Evolutionary conservation across 2,329 filamentous ascomycete genomes (phyloP).

Genomic region (Helicocarpus griseus): DNA sequence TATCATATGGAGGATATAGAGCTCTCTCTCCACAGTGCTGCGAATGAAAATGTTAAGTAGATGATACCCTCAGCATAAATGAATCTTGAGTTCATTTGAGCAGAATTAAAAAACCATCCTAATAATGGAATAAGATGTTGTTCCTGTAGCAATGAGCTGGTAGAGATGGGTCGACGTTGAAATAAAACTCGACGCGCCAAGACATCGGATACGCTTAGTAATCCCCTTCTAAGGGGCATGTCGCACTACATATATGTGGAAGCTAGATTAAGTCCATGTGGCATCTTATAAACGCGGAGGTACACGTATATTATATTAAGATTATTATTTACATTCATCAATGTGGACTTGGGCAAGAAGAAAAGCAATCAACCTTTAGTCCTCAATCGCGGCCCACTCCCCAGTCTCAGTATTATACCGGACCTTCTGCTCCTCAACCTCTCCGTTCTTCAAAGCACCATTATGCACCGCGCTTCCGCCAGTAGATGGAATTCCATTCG

Average conservation of each 20-base stretch:
- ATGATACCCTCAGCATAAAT: too few species aligned
- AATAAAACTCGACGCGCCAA: background rate
- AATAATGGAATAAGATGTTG: background rate
- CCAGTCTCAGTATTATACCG: constrained; percentile 26
- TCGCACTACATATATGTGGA: background rate
- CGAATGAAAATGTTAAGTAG: too few species aligned
- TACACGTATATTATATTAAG: background rate
- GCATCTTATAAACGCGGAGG: background rate
- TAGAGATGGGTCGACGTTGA: background rate
- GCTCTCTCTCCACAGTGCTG: too few species aligned
- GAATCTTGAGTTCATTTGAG: too few species aligned
- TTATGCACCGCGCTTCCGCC: constrained; percentile 37
- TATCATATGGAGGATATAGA: too few species aligned
- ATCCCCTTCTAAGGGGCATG: background rate
- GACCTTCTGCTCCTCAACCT: constrained; percentile 21
- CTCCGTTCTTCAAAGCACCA: constrained; percentile 2
- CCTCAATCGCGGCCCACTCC: constrained; percentile 10
- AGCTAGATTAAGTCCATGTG: background rate
- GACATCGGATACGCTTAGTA: background rate
- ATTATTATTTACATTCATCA: background rate
- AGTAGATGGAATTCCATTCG: constrained; percentile 16
- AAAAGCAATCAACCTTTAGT: background rate
- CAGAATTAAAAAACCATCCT: too few species aligned
- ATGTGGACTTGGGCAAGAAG: background rate
- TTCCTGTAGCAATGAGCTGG: background rate